Conservation (phyloP, 768 basidiomycete genomes). For the Boletellus emodensis region DNA sequence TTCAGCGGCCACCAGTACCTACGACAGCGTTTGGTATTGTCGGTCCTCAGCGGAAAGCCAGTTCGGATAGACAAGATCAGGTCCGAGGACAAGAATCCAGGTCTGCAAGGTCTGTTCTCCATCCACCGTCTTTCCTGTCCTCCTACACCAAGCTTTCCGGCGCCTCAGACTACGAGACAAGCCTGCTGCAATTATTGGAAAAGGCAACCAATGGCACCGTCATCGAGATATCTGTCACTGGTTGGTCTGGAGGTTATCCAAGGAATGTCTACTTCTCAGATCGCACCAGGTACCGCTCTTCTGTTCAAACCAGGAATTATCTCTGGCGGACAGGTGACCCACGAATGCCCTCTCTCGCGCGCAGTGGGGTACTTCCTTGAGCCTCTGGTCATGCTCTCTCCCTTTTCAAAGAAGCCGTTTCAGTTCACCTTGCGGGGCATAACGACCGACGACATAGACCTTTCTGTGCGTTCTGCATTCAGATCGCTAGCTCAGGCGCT, state of each 20-base stretch:
- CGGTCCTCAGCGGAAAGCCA: constrained; percentile 81
- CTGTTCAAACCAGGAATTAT: constrained; percentile 92
- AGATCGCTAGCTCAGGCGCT: constrained; percentile 5
- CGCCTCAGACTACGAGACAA: constrained; percentile 82
- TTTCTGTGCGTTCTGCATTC: constrained; percentile 58
- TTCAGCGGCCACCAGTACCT: constrained; percentile 83
- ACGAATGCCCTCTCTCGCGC: constrained; percentile 86
- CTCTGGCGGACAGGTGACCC: constrained; percentile 71
- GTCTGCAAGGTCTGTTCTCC: constrained; percentile 66
- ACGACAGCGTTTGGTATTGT: constrained; percentile 81
- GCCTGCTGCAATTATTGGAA: constrained; percentile 80
- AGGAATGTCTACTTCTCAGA: not conserved
- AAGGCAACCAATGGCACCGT: constrained; percentile 91
- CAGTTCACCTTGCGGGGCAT: constrained; percentile 82
- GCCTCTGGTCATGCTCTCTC: constrained; percentile 83
- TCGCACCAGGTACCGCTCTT: constrained; percentile 73
- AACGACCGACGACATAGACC: constrained; percentile 88
- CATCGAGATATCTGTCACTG: constrained; percentile 95
- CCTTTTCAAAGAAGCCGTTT: constrained; percentile 86
- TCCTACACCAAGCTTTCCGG: not conserved
- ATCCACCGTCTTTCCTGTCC: not conserved
- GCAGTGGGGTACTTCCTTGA: constrained; percentile 95
- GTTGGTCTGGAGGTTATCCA: constrained; percentile 37
- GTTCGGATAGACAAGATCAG: constrained; percentile 86
- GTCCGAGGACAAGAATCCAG: constrained; percentile 89